Evolutionary conservation across 768 basidiomycete species (phyloP), one percentile per base, ranked within the genome.

Genomic region (Lactifluus piperatus): DNA sequence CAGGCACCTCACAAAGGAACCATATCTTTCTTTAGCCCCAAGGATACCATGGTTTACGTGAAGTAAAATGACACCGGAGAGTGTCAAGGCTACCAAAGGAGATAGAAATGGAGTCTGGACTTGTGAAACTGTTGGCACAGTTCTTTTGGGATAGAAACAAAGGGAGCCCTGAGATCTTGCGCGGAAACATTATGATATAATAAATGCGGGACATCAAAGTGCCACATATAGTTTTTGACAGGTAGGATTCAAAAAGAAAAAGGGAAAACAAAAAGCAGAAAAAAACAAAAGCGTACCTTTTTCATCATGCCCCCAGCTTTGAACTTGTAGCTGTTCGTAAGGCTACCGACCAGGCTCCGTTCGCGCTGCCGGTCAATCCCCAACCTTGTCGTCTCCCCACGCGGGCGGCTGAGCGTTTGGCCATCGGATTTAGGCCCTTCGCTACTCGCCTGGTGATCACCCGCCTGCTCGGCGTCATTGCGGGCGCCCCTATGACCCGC

Each of bases 281-380:
- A 22, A 58, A 29, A 56, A 36, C 5, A n/a, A 50, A 39, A 72
- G n/a, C 81, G 65, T 46, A 93, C 95, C 83, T 97, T 97, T 78
- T 98, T 98, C 84, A 97, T 92, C 71, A 98, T 80, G 7, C 95
- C 95, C 57, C 92, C 87, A 0, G 79, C 71, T 69, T 94, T 95
- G 80, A 95, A 97, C 72, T 92, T 92, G 79, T 89, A 87, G 69
- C 83, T 88, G 73, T 92, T 94, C 9, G 94, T 97, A 67, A 97
- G 73, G 67, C 91, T 93, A 32, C 94, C 94, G 51, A 95, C 82
- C 26, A 97, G 78, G 26, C 81, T 83, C 50, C 92, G 77, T 71
- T 97, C 94, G 48, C 85, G 80, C 44, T 84, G 78, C 64, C 84
- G 82, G 68, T 92, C 88, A 55, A 88, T 71, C 34, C 77, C 74